Conservation (phyloP, 2,329 filamentous ascomycete genomes). For the Colletotrichum caudatum region DNA sequence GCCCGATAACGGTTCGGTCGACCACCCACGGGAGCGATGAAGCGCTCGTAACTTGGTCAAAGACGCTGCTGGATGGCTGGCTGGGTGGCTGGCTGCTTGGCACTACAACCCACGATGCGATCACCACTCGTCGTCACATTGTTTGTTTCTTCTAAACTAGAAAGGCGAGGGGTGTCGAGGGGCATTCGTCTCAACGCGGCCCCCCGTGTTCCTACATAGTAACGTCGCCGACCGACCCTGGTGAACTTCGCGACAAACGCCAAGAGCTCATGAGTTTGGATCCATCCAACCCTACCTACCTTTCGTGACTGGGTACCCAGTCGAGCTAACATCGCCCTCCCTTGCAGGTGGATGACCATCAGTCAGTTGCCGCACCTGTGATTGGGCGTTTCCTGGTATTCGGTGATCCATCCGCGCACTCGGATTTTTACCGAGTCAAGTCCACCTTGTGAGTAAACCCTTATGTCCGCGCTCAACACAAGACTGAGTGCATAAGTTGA, state of each 20-base stretch:
- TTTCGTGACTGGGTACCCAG: slow-evolving; percentile 9
- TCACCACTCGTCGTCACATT: too few relatives aligned
- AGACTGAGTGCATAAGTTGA: slow-evolving; percentile 14
- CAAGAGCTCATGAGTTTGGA: slow-evolving; percentile 26
- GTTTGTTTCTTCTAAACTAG: neutral
- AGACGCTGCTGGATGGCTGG: neutral
- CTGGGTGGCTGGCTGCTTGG: too few relatives aligned
- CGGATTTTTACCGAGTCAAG: slow-evolving; percentile 33
- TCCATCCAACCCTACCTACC: neutral
- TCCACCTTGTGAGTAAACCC: slow-evolving; percentile 13
- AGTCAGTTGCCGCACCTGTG: slow-evolving; percentile 25
- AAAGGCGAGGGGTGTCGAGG: neutral
- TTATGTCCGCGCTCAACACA: slow-evolving; percentile 20
- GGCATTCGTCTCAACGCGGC: slow-evolving; percentile 8
- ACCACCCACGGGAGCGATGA: slow-evolving; percentile 19
- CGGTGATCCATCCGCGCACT: slow-evolving; percentile 35
- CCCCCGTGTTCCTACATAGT: neutral
- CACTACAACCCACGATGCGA: too few relatives aligned
- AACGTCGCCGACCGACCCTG: slow-evolving; percentile 1
- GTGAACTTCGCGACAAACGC: slow-evolving; percentile 10
- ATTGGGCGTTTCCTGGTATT: slow-evolving; percentile 23
- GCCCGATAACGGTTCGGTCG: neutral
- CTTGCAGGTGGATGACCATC: neutral
- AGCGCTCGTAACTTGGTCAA: neutral
- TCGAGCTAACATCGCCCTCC: neutral